These are phyloP conservation scores for Acacia concinna DNA, from an alignment of 331 rosid genomes.

Conservation along the genomic window DNA sequence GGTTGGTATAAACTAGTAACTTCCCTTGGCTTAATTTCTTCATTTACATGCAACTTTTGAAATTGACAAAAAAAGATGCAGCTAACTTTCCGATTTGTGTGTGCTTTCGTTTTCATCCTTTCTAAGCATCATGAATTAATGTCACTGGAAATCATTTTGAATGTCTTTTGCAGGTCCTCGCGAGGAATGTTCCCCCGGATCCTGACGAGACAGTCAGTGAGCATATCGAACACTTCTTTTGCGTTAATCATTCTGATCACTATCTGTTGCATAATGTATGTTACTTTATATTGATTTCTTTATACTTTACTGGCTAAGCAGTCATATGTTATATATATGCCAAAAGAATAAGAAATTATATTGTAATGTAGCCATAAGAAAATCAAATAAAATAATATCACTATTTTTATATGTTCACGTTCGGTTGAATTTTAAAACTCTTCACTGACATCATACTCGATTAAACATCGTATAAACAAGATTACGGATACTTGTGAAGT, in stretches of 20 bases:
- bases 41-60: background rate
- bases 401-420: background rate
- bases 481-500: background rate
- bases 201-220: conserved; percentile 83
- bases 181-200: conserved; percentile 90
- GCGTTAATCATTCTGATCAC: conserved; percentile 86
- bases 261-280: conserved; percentile 85
- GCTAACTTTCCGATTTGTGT: background rate
- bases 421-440: background rate
- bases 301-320: conserved; percentile 6
- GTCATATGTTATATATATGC: background rate
- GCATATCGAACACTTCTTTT: conserved; percentile 90
- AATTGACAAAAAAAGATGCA: background rate
- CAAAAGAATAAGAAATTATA: background rate
- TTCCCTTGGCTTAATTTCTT: background rate
- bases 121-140: conserved; percentile 7
- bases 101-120: background rate
- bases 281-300: background rate
- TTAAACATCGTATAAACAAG: background rate
- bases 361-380: background rate
- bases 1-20: background rate
- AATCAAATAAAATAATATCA: background rate
- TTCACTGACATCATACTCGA: background rate
- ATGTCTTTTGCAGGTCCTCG: conserved; percentile 61
- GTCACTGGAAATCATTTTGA: conserved; percentile 17